Evolutionary conservation across 164 flowering plant genomes (phyloP).

Genomic region (Pachysandra terminalis): DNA sequence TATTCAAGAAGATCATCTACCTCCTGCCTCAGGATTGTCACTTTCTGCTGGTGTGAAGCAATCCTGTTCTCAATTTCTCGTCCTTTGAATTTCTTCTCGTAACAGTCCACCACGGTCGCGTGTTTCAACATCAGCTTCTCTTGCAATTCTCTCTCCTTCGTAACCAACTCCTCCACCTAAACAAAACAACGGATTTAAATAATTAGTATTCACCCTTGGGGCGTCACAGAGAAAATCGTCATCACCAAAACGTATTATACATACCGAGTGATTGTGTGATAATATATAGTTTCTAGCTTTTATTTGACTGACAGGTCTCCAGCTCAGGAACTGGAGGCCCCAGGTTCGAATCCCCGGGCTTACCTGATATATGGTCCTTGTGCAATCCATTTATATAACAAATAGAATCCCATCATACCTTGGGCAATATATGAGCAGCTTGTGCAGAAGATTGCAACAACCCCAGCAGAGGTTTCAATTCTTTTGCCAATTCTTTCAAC

Average conservation of each 20-base stretch:
- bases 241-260: too few species aligned
- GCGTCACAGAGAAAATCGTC: too few species aligned
- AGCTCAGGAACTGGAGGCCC: too few species aligned
- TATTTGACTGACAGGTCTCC: too few species aligned
- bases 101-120: conserved; percentile 66
- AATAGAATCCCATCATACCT: conserved; percentile 39
- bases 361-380: too few species aligned
- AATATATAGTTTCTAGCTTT: too few species aligned
- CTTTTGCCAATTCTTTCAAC: conserved; percentile 78
- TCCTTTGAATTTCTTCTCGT: conserved; percentile 72
- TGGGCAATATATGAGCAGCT: conserved; percentile 62
- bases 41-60: conserved; percentile 65
- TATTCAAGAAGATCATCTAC: conserved; percentile 79
- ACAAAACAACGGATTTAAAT: not conserved
- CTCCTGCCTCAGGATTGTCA: conserved; percentile 65
- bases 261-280: too few species aligned
- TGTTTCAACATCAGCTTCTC: conserved; percentile 79
- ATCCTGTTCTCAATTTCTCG: conserved; percentile 71
- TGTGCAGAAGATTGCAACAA: conserved; percentile 76
- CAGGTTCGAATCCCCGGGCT: too few species aligned
- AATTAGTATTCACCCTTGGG: too few species aligned
- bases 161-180: conserved; percentile 78
- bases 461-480: conserved; percentile 61
- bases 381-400: not conserved
- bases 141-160: conserved; percentile 82